Conservation (phyloP, 192 early-diverging fungal genomes). For the Coemansia sp. region DNA sequence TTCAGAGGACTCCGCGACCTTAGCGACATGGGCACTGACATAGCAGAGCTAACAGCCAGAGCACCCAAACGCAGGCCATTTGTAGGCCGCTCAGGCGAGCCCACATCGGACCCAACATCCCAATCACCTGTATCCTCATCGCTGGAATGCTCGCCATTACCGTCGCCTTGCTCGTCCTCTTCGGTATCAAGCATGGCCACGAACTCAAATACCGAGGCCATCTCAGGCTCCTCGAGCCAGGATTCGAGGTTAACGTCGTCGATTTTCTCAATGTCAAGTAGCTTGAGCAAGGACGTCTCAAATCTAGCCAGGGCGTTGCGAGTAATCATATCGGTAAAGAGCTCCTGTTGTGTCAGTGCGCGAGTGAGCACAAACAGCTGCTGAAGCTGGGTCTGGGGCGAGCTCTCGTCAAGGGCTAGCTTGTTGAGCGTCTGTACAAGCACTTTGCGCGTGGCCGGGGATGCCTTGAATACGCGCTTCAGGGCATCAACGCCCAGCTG, state of each 20-base stretch:
- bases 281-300: slow-evolving; percentile 59
- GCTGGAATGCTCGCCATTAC: background rate
- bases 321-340: slow-evolving; percentile 56
- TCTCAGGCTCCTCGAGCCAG: slow-evolving; percentile 54
- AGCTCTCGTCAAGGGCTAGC: slow-evolving; percentile 45
- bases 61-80: background rate
- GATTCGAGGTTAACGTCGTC: slow-evolving; percentile 41
- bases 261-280: slow-evolving; percentile 50
- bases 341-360: slow-evolving; percentile 44
- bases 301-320: slow-evolving; percentile 59
- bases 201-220: slow-evolving; percentile 51
- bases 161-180: slow-evolving; percentile 10
- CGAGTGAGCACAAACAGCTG: slow-evolving; percentile 50
- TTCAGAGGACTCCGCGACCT: slow-evolving; percentile 37
- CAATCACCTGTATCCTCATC: slow-evolving; percentile 1
- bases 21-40: slow-evolving; percentile 22
- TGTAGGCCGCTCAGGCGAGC: slow-evolving; percentile 1
- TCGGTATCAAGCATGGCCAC: slow-evolving; percentile 26
- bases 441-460: slow-evolving; percentile 60
- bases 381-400: slow-evolving; percentile 36
- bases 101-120: slow-evolving; percentile 22
- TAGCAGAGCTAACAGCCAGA: slow-evolving; percentile 18
- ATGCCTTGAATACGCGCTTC: slow-evolving; percentile 48
- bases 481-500: slow-evolving; percentile 66
- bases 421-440: slow-evolving; percentile 64